These are phyloP conservation scores for Hymenoscyphus occultus DNA, from an alignment of 2,329 filamentous ascomycete genomes.

Conservation along the genomic window DNA sequence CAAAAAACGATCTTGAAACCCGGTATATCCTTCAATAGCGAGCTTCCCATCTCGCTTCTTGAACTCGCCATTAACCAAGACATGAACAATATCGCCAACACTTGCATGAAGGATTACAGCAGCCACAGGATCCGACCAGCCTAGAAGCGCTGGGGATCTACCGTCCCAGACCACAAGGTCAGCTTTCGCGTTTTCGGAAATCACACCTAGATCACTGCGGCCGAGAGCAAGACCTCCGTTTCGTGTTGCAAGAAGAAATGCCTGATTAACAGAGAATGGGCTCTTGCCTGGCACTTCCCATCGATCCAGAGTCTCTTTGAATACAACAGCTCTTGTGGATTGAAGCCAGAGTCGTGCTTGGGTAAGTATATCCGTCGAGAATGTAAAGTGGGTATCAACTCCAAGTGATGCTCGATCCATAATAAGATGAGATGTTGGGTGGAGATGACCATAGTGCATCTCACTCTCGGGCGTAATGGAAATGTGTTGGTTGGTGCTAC, in stretches of 20 bases:
- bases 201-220: conserved; percentile 31
- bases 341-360: conserved; percentile 38
- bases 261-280: conserved; percentile 53
- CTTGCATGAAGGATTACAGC: conserved; percentile 43
- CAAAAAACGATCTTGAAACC: conserved; percentile 6
- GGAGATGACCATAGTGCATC: conserved; percentile 45
- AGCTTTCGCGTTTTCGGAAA: conserved; percentile 46
- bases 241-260: conserved; percentile 53
- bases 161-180: conserved; percentile 48
- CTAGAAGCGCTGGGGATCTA: conserved; percentile 40
- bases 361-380: conserved; percentile 34
- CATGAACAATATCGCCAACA: conserved; percentile 41
- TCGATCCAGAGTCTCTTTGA: conserved; percentile 38
- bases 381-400: conserved; percentile 37
- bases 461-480: conserved; percentile 48
- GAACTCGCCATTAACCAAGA: conserved; percentile 43
- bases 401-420: conserved; percentile 36
- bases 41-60: conserved; percentile 34
- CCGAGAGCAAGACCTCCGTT: conserved; percentile 51
- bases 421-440: conserved; percentile 38
- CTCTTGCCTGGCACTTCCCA: conserved; percentile 35
- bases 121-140: conserved; percentile 41
- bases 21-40: conserved; percentile 18
- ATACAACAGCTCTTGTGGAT: conserved; percentile 32
- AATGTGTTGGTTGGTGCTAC: conserved; percentile 38